Percentiles rank a stretch among this genome's conserved stretches.
Conservation (phyloP, 2,329 filamentous ascomycete species). For the Colletotrichum paranaense region DNA sequence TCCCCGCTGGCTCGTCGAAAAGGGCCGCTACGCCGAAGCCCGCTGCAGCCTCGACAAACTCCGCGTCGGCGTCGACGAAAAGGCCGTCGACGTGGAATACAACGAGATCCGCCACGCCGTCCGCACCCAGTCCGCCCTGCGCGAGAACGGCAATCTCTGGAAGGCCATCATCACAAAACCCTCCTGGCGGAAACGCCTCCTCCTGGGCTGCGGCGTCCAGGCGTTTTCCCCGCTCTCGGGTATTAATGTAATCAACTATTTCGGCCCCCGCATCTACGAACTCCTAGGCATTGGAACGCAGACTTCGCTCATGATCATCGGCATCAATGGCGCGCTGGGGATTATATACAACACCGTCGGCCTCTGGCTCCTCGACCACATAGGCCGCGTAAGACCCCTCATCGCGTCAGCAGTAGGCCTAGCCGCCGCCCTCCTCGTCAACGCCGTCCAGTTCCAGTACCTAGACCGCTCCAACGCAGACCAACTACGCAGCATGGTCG, state of each 20-base stretch:
- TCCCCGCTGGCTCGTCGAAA: conserved; percentile 47
- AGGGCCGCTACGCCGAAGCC: conserved; percentile 47
- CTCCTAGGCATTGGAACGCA: conserved; percentile 55
- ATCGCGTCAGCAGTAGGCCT: conserved; percentile 51
- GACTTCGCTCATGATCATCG: conserved; percentile 61
- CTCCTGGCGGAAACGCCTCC: conserved; percentile 56
- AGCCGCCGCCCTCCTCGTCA: conserved; percentile 42
- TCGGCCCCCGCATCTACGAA: conserved; percentile 51
- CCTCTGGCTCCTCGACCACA: conserved; percentile 55
- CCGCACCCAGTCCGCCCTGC: conserved; percentile 41
- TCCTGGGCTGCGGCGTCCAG: conserved; percentile 60
- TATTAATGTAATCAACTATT: conserved; percentile 54
- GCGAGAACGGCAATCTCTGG: conserved; percentile 48
- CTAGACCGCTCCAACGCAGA: conserved; percentile 39
- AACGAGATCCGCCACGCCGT: conserved; percentile 53
- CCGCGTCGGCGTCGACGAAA: conserved; percentile 43
- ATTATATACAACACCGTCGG: conserved; percentile 60
- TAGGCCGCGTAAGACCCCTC: conserved; percentile 60
- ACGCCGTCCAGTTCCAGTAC: conserved; percentile 43
- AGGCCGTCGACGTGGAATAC: conserved; percentile 53
- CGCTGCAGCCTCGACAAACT: conserved; percentile 47
- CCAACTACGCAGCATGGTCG: conserved; percentile 44
- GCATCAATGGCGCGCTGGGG: conserved; percentile 60
- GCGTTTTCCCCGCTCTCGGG: conserved; percentile 55
- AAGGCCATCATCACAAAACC: conserved; percentile 53